Percentiles rank a stretch among this genome's conserved stretches.
Conservation (phyloP, 805 yeast genomes). For the Candida berthetii region DNA sequence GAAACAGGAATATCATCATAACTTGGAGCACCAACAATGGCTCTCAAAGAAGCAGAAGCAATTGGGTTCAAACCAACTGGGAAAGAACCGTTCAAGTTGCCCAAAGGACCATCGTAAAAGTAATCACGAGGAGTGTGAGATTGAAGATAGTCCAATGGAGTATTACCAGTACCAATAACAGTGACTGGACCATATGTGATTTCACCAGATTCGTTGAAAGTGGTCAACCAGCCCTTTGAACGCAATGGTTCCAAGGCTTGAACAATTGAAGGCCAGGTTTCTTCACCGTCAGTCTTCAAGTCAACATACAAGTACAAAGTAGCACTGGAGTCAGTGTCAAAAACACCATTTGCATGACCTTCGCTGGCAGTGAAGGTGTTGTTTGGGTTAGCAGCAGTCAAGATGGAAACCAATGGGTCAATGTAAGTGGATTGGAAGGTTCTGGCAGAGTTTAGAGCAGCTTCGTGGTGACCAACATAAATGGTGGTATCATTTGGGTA, state of each 20-base stretch:
- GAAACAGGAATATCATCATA: slow-evolving; percentile 7
- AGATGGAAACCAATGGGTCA: slow-evolving; percentile 42
- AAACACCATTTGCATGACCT: slow-evolving; percentile 30
- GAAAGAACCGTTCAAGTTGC: slow-evolving; percentile 13
- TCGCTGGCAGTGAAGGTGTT: slow-evolving; percentile 8
- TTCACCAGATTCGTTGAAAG: slow-evolving; percentile 27
- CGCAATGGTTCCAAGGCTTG: slow-evolving; percentile 46
- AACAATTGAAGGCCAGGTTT: slow-evolving; percentile 42
- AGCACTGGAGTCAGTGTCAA: slow-evolving; percentile 36
- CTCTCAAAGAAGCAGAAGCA: slow-evolving; percentile 41
- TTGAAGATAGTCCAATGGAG: slow-evolving; percentile 38
- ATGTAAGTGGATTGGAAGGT: slow-evolving; percentile 51
- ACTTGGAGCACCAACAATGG: slow-evolving; percentile 10
- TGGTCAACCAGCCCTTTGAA: slow-evolving; percentile 43
- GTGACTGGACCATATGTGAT: slow-evolving; percentile 51
- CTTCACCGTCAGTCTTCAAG: slow-evolving; percentile 44
- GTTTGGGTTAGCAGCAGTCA: slow-evolving; percentile 40
- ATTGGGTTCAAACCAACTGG: slow-evolving; percentile 24
- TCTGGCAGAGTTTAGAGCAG: slow-evolving; percentile 36
- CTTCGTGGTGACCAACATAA: slow-evolving; percentile 61
- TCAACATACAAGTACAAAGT: slow-evolving; percentile 64
- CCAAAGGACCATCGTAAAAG: slow-evolving; percentile 50
- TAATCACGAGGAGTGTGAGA: slow-evolving; percentile 25
- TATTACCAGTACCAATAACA: slow-evolving; percentile 64
- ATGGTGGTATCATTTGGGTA: slow-evolving; percentile 27